Percentiles rank a stretch among this genome's conserved stretches.
phyloP scores from a whole-genome alignment of 108 stramenopile species.

The Fistulifera pelliculosa region DNA sequence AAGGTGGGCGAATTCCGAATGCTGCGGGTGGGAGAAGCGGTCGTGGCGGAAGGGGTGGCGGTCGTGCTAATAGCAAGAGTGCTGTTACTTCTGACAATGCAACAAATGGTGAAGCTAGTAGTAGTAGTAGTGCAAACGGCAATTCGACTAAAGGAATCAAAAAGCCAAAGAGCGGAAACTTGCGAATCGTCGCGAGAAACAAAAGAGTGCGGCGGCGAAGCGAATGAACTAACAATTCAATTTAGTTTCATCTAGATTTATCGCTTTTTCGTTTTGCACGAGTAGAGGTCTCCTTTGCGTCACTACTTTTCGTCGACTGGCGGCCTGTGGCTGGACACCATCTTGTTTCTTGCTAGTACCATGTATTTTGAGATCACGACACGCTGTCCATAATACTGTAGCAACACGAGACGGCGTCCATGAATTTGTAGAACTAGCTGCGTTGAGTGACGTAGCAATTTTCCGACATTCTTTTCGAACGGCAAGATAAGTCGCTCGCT shows the following conservation, averaged over 20 bases:
- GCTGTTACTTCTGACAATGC: not conserved
- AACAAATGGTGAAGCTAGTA: not conserved
- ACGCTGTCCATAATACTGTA: constrained; percentile 52
- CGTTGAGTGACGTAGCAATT: constrained; percentile 27
- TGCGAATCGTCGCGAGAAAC: constrained; percentile 7
- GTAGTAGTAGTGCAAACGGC: not conserved
- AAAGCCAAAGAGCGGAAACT: constrained; percentile 5
- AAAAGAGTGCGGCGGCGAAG: constrained; percentile 6
- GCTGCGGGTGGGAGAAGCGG: constrained; percentile 2
- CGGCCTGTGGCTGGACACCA: not conserved
- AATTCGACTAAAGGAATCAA: not conserved
- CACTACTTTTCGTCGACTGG: not conserved
- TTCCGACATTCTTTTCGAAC: constrained; percentile 33
- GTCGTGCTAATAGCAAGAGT: not conserved
- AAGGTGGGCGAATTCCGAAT: constrained; percentile 47
- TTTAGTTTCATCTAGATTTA: not conserved
- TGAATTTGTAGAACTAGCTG: not conserved
- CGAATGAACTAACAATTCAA: constrained; percentile 3
- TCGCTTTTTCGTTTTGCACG: not conserved
- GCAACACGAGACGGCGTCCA: constrained; percentile 60
- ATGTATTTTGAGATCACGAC: constrained; percentile 24
- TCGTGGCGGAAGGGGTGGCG: constrained; percentile 7
- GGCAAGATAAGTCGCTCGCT: constrained; percentile 38
- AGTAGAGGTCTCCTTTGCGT: not conserved
- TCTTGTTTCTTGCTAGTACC: not conserved